Evolutionary conservation across 768 basidiomycete genomes (phyloP).

Genomic region (Mrakia frigida): DNA sequence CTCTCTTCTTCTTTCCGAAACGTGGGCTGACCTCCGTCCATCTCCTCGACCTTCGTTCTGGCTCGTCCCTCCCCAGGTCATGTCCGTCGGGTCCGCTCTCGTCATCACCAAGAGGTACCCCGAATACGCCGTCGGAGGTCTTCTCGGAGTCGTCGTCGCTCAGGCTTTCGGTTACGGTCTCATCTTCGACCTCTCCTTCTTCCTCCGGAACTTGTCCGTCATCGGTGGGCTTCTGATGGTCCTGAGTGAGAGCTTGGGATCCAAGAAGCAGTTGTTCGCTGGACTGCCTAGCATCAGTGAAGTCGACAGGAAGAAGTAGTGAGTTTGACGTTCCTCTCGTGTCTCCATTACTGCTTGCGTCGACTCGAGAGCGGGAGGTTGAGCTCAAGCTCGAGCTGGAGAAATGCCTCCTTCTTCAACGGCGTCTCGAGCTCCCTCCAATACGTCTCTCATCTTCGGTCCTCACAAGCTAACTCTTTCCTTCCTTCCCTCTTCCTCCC

Average conservation of each 20-base stretch:
- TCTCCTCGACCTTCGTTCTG: neutral
- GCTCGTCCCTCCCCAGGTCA: constrained; percentile 56
- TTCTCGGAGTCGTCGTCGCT: constrained; percentile 82
- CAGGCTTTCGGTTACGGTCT: constrained; percentile 96
- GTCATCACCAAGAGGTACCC: constrained; percentile 82
- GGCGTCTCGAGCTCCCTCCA: too few relatives aligned
- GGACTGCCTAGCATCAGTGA: constrained; percentile 85
- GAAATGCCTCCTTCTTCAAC: neutral
- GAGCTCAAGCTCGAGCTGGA: neutral
- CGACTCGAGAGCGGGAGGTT: neutral
- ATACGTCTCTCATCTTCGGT: too few relatives aligned
- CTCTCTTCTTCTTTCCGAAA: neutral
- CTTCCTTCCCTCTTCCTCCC: neutral
- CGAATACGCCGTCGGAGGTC: constrained; percentile 82
- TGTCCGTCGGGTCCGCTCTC: constrained; percentile 76
- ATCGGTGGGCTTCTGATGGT: constrained; percentile 99
- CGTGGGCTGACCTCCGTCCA: neutral
- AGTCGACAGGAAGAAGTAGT: constrained; percentile 98
- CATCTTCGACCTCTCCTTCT: constrained; percentile 99
- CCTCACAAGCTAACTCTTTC: neutral
- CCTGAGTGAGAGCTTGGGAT: constrained; percentile 89
- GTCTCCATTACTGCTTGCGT: too few relatives aligned
- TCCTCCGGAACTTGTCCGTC: constrained; percentile 96
- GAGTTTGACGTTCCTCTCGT: constrained; percentile 40
- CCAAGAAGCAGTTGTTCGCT: constrained; percentile 79